Evolutionary conservation across 148 eudicot genomes (phyloP), one percentile per base, ranked within the genome.

Genomic region (Salicornia ramosissima): DNA sequence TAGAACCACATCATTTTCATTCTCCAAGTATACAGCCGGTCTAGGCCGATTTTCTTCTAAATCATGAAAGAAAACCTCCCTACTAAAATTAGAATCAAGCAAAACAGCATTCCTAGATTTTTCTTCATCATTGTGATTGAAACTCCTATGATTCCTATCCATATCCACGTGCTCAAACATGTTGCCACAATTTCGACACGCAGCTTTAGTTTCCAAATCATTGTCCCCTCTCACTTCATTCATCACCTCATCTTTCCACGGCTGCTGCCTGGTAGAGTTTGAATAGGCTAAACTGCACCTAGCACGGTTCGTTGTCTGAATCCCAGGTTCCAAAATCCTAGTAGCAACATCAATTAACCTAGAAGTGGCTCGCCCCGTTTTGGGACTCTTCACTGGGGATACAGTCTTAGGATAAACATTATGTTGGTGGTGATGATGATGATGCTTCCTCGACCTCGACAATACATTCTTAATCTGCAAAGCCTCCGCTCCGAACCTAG

Each of bases 301-400:
- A 30, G 87, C 84, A 22, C 84, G 84, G 46, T 73, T 84, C 15
- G 77, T 73, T 65, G 83, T 80, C 59, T 86, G 95, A 74, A 90
- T 71, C 49, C 97, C 96, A 43, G 99, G 97, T 67, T 94, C 97
- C 83, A 95, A 81, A 68, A 95, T 85, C 84, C 81, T 83, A 81
- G 96, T 68, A 55, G 99, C 99, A 64, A 82, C 99, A 80, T 84
- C 99, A 25, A 91, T 81, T 63, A 95, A 78, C 78, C 91, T 77
- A 69, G 88, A 86, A 0, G 84, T 39, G 45, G 19, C 74, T 55
- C 83, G 64, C 24, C 74, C 77, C 76, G 70, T 73, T 76, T 80
- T 87, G 9, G 94, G 93, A 73, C 91, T 95, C 81, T 91, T 91
- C 68, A 89, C 83, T 0, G 96, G 96, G 24, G 87, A 78, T 22